Evolutionary conservation across 2,329 filamentous ascomycete genomes (phyloP).

Genomic region (Aspergillus awamori): DNA sequence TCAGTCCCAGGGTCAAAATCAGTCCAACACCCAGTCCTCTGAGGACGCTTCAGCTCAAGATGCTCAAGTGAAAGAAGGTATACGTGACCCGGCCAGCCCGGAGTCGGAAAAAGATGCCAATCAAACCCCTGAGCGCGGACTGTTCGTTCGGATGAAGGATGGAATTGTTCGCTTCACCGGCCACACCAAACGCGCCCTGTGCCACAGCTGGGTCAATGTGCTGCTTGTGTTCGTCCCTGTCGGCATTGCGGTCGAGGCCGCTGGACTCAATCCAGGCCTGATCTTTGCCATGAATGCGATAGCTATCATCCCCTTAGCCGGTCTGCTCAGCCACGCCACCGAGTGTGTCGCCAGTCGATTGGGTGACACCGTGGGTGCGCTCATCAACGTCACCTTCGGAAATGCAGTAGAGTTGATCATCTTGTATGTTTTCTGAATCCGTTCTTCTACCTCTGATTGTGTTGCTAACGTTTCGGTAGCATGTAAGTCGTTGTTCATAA

Average conservation of each 20-base stretch:
- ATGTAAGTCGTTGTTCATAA: constrained; percentile 53
- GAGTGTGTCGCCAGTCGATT: constrained; percentile 73
- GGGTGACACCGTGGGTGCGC: constrained; percentile 71
- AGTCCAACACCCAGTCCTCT: constrained; percentile 6
- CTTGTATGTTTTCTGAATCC: constrained; percentile 49
- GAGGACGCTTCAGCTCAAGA: constrained; percentile 21
- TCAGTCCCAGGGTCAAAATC: constrained; percentile 4
- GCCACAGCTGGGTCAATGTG: constrained; percentile 48
- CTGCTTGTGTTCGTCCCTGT: constrained; percentile 47
- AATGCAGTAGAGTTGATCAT: constrained; percentile 81
- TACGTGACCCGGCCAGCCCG: constrained; percentile 23
- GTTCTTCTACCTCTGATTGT: constrained; percentile 27
- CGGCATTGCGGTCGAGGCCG: constrained; percentile 43
- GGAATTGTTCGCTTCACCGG: constrained; percentile 35
- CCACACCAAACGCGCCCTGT: constrained; percentile 40
- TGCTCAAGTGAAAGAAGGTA: constrained; percentile 35
- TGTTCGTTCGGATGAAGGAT: constrained; percentile 34
- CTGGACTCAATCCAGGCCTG: constrained; percentile 58
- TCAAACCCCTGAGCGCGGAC: constrained; percentile 24
- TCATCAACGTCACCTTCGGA: constrained; percentile 77
- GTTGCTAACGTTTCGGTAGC: constrained; percentile 35
- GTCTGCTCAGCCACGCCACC: constrained; percentile 71
- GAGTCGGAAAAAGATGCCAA: constrained; percentile 22
- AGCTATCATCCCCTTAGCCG: constrained; percentile 74
- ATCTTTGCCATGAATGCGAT: constrained; percentile 75